Evolutionary conservation across 768 basidiomycete genomes (phyloP).

Genomic region (Punctularia strigosozonata): DNA sequence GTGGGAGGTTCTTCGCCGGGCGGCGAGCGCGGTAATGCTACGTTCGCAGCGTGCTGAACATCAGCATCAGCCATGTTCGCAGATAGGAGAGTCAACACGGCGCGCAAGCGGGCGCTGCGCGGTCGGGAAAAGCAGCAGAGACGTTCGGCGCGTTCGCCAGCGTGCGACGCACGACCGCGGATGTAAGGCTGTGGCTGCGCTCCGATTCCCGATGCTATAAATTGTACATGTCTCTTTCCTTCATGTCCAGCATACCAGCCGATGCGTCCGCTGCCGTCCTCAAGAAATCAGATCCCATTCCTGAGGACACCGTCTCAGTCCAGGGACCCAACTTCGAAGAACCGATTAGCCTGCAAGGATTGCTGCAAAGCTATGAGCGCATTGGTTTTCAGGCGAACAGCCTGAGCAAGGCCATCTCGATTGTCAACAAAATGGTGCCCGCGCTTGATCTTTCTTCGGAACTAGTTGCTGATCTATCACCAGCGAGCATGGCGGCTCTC

Average conservation of each 20-base stretch:
- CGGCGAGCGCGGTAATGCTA: slow-evolving; percentile 16
- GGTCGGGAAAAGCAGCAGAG: too few species aligned
- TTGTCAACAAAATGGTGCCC: slow-evolving; percentile 86
- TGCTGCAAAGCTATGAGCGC: slow-evolving; percentile 71
- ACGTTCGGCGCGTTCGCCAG: too few species aligned
- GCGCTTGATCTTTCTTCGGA: not conserved
- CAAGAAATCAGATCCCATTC: slow-evolving; percentile 61
- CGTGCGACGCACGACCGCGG: too few species aligned
- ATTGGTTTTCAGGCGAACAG: slow-evolving; percentile 99
- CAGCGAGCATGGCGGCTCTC: slow-evolving; percentile 86
- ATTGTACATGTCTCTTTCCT: slow-evolving; percentile 10
- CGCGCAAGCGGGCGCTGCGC: too few species aligned
- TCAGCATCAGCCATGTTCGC: slow-evolving; percentile 10
- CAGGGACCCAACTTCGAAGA: slow-evolving; percentile 81
- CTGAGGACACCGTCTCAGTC: slow-evolving; percentile 55
- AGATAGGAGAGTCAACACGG: too few species aligned
- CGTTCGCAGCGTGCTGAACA: slow-evolving; percentile 10
- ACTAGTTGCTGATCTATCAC: not conserved
- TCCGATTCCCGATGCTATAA: too few species aligned
- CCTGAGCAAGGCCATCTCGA: slow-evolving; percentile 75
- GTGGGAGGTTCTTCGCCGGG: slow-evolving; percentile 9
- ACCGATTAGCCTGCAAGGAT: slow-evolving; percentile 47
- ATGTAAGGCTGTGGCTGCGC: too few species aligned
- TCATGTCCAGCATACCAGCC: slow-evolving; percentile 27
- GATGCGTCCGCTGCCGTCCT: slow-evolving; percentile 68